phyloP scores from a whole-genome alignment of 768 basidiomycete species.

The Cystofilobasidium ferigula region DNA sequence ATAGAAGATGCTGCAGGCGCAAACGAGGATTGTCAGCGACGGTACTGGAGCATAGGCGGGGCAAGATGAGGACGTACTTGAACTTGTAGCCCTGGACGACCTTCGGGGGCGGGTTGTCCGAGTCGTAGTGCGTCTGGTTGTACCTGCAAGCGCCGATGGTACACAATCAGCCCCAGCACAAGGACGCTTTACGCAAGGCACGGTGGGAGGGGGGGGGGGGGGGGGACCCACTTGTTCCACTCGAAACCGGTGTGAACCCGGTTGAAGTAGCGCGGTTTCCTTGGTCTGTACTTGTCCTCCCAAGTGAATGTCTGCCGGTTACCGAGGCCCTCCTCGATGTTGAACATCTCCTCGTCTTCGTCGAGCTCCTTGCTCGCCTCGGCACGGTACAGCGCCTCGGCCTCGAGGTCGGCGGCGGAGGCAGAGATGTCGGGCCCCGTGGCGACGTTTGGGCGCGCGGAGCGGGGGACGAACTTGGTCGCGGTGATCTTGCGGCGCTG shows the following conservation, averaged over 20 bases:
- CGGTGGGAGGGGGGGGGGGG: too few species aligned
- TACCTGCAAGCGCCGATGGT: too few species aligned
- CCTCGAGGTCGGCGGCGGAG: constrained; percentile 59
- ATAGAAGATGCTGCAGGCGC: constrained; percentile 90
- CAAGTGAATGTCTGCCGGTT: constrained; percentile 75
- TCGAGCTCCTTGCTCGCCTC: constrained; percentile 88
- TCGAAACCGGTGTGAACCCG: constrained; percentile 98
- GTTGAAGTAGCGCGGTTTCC: constrained; percentile 97
- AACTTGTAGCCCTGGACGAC: constrained; percentile 96
- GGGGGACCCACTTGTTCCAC: constrained; percentile 99
- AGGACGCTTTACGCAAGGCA: too few species aligned
- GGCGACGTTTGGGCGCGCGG: constrained; percentile 27
- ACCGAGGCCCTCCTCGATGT: constrained; percentile 74
- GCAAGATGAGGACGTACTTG: constrained; percentile 38
- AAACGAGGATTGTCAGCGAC: background rate
- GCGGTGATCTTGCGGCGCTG: constrained; percentile 70
- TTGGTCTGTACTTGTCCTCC: constrained; percentile 96
- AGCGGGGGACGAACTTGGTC: constrained; percentile 76
- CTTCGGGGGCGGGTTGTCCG: constrained; percentile 97
- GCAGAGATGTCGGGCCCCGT: constrained; percentile 40
- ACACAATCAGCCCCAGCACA: too few species aligned
- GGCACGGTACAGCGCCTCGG: constrained; percentile 47
- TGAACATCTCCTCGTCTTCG: constrained; percentile 91
- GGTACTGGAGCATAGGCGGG: constrained; percentile 42
- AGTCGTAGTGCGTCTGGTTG: too few species aligned